These are phyloP conservation scores for Circinella minor DNA, from an alignment of 371 early-diverging fungal genomes.

Conservation along the genomic window DNA sequence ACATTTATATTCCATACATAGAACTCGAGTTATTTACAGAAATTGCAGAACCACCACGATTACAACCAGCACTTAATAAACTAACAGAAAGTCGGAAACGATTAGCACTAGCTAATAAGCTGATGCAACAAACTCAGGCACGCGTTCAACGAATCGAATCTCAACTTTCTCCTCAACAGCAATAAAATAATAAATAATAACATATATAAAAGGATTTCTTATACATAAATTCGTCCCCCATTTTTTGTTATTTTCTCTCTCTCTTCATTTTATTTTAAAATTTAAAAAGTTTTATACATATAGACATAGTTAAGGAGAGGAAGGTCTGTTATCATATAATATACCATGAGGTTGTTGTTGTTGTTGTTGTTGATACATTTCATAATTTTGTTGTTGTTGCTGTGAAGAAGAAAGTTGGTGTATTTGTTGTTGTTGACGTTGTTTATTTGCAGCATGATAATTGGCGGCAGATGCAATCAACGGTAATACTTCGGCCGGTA, in stretches of 20 bases:
- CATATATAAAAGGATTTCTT: background rate
- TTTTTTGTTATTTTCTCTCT: too few relatives aligned
- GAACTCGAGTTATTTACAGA: conserved; percentile 56
- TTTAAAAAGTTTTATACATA: too few relatives aligned
- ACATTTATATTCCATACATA: conserved; percentile 9
- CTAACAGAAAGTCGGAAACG: conserved; percentile 53
- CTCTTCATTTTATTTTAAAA: too few relatives aligned
- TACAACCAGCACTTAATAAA: conserved; percentile 56
- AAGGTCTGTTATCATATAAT: conserved; percentile 6
- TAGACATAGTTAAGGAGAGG: background rate
- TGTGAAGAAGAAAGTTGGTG: conserved; percentile 7
- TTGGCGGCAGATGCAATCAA: conserved; percentile 29
- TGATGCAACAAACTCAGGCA: conserved; percentile 51
- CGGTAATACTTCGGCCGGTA: conserved; percentile 29
- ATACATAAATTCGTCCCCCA: too few relatives aligned
- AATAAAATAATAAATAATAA: background rate
- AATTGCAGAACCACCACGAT: conserved; percentile 58
- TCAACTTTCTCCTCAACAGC: background rate
- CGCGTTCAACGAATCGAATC: conserved; percentile 54
- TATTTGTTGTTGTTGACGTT: conserved; percentile 20
- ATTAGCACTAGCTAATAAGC: conserved; percentile 45
- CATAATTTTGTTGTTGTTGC: conserved; percentile 4
- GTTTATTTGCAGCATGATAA: conserved; percentile 28
- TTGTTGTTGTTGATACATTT: background rate
- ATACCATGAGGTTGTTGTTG: background rate